These are phyloP conservation scores for Thinopyrum elongatum DNA, from an alignment of 176 grass and related monocot genomes.

Conservation along the genomic window DNA sequence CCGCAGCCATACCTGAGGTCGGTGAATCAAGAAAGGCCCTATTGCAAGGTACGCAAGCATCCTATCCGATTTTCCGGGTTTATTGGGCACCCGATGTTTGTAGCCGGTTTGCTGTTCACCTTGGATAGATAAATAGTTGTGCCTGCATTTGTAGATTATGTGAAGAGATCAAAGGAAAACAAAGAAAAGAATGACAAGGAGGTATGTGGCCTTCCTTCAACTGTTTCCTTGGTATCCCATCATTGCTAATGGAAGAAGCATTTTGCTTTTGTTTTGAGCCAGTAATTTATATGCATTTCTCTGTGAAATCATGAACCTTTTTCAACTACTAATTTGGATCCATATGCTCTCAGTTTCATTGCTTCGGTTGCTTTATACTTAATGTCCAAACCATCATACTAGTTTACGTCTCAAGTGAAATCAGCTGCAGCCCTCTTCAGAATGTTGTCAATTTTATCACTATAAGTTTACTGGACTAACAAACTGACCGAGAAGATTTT, in stretches of 20 bases:
- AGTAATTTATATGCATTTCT: not conserved
- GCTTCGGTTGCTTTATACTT: not conserved
- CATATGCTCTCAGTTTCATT: not conserved
- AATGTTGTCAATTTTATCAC: not conserved
- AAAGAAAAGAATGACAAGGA: conserved; percentile 26
- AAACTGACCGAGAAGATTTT: not conserved
- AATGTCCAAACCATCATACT: not conserved
- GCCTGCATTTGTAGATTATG: not conserved
- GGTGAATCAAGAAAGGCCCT: conserved; percentile 37
- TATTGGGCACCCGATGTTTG: not conserved
- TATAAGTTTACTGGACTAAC: not conserved
- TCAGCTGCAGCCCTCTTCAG: not conserved
- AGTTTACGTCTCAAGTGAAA: not conserved
- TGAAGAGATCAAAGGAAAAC: conserved; percentile 22
- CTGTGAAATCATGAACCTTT: not conserved
- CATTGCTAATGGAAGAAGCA: conserved; percentile 3
- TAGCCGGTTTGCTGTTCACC: not conserved
- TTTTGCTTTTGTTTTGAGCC: not conserved
- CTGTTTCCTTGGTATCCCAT: not conserved
- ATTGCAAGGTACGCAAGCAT: conserved; percentile 2
- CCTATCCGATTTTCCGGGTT: not conserved
- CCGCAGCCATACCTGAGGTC: conserved; percentile 49
- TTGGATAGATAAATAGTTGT: not conserved
- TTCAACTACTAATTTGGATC: not conserved
- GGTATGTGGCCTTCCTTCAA: not conserved